Conservation (phyloP, 2,329 filamentous ascomycete species). For the Fonsecaea erecta region DNA sequence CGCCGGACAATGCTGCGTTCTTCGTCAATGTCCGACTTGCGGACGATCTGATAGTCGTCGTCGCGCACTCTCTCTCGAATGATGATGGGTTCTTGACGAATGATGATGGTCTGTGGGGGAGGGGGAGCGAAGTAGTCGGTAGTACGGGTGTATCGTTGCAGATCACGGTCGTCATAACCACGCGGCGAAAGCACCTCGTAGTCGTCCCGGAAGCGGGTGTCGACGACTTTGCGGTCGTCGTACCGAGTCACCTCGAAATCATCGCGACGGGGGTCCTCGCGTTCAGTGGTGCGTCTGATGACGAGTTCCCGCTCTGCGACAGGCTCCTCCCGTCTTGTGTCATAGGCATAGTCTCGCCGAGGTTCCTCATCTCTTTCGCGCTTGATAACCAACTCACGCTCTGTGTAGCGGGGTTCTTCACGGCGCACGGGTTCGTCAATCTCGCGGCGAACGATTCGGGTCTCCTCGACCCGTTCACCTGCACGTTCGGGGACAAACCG, state of each 20-base stretch:
- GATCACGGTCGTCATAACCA: slow-evolving; percentile 45
- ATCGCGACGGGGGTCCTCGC: slow-evolving; percentile 57
- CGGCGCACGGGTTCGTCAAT: slow-evolving; percentile 39
- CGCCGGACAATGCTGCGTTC: slow-evolving; percentile 44
- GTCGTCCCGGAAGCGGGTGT: slow-evolving; percentile 49
- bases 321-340: slow-evolving; percentile 43
- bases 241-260: slow-evolving; percentile 40
- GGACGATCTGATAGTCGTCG: slow-evolving; percentile 65
- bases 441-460: slow-evolving; percentile 53
- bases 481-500: slow-evolving; percentile 51
- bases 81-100: slow-evolving; percentile 61
- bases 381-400: slow-evolving; percentile 35
- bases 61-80: slow-evolving; percentile 58
- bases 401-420: slow-evolving; percentile 32
- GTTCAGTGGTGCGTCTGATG: slow-evolving; percentile 53
- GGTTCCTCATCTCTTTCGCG: slow-evolving; percentile 32
- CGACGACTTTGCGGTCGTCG: slow-evolving; percentile 47
- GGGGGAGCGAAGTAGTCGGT: slow-evolving; percentile 58
- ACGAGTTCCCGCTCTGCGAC: slow-evolving; percentile 49
- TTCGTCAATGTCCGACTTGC: slow-evolving; percentile 62
- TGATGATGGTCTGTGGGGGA: slow-evolving; percentile 54
- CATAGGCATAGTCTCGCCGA: slow-evolving; percentile 41
- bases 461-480: slow-evolving; percentile 46
- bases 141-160: slow-evolving; percentile 58
- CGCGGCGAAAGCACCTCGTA: slow-evolving; percentile 48